Evolutionary conservation across 805 yeast genomes (phyloP).

Genomic region (Metschnikowia peoriensis): DNA sequence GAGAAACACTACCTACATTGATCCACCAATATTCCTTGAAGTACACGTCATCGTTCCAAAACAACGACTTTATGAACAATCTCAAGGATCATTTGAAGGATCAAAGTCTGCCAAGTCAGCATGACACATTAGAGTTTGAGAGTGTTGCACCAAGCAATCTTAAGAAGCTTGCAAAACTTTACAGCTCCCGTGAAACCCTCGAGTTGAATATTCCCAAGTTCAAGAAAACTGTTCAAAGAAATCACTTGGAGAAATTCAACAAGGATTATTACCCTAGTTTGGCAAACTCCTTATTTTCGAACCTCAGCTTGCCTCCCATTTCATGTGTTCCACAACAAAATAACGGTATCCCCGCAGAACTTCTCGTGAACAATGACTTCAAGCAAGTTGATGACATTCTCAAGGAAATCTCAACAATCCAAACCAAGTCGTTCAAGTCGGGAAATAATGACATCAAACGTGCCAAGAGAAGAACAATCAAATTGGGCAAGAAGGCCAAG

Average conservation of each 20-base stretch:
- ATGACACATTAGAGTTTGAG: constrained; percentile 15
- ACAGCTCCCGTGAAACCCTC: constrained; percentile 76
- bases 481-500: constrained; percentile 20
- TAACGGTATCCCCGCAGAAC: constrained; percentile 42
- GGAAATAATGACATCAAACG: constrained; percentile 32
- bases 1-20: constrained; percentile 81
- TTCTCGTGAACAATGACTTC: constrained; percentile 29
- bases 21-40: constrained; percentile 72
- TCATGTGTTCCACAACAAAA: constrained; percentile 17
- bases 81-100: constrained; percentile 18
- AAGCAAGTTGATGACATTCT: constrained; percentile 35
- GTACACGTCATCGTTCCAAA: constrained; percentile 31
- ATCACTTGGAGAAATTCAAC: constrained; percentile 43
- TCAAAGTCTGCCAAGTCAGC: constrained; percentile 1
- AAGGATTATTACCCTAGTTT: constrained; percentile 39
- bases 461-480: constrained; percentile 41
- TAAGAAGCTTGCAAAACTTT: constrained; percentile 39
- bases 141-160: constrained; percentile 48
- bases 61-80: constrained; percentile 21
- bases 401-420: constrained; percentile 45
- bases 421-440: constrained; percentile 39
- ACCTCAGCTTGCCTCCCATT: constrained; percentile 31
- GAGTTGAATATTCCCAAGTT: constrained; percentile 63
- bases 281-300: constrained; percentile 35
- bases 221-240: constrained; percentile 56